Conservation (phyloP, 192 early-diverging fungal species). For the Allomyces javanicus region DNA sequence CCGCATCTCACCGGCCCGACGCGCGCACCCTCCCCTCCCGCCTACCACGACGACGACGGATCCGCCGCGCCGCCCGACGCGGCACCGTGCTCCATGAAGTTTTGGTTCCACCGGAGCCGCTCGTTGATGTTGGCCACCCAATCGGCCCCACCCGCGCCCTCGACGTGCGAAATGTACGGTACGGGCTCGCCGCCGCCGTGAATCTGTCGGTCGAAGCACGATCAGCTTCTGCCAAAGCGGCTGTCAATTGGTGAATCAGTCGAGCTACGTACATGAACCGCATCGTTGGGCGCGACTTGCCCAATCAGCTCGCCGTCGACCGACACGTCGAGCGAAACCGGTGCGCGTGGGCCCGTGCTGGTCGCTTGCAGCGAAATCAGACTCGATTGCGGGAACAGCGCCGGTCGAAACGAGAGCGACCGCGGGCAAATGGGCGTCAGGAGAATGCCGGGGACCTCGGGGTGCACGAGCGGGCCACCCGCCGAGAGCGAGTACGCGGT, state of each 20-base stretch:
- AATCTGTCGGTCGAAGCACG: background rate
- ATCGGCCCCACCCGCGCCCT: conserved; percentile 36
- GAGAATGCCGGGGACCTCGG: conserved; percentile 47
- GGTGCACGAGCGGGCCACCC: conserved; percentile 65
- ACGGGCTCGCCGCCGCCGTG: conserved; percentile 16
- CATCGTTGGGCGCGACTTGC: conserved; percentile 36
- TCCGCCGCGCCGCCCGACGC: too few species aligned
- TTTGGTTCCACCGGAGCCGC: conserved; percentile 71
- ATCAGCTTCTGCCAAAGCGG: background rate
- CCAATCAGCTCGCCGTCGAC: conserved; percentile 59
- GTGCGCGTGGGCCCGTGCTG: background rate
- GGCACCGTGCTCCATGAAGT: conserved; percentile 15
- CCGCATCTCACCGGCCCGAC: too few species aligned
- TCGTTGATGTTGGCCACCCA: conserved; percentile 75
- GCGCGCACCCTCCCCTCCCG: too few species aligned
- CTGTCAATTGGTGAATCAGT: background rate
- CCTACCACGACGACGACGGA: too few species aligned
- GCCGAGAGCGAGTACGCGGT: conserved; percentile 80
- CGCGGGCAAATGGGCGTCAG: conserved; percentile 67
- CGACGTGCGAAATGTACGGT: conserved; percentile 39
- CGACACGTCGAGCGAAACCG: conserved; percentile 30
- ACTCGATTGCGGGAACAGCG: conserved; percentile 50
- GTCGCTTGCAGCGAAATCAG: conserved; percentile 38
- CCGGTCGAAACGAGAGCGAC: conserved; percentile 64
- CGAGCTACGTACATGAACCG: conserved; percentile 2